Evolutionary conservation across 257 asterid species (phyloP), one percentile per base, ranked within the genome.

Genomic region (Ilex aquifolium): DNA sequence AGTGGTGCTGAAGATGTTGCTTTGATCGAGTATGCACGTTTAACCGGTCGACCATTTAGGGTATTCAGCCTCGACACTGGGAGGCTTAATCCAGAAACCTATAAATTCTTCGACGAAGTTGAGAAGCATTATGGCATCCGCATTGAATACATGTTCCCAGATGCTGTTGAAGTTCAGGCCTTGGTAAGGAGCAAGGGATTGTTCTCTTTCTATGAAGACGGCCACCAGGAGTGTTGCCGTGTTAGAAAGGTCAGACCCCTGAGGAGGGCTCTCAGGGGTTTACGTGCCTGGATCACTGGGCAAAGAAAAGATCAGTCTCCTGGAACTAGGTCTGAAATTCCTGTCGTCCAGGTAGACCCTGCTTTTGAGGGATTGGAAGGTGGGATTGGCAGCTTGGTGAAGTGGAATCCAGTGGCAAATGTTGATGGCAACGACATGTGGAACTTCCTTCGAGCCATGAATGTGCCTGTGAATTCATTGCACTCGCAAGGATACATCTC

Each of bases 1-100:
- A 77, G 86, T 69, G 86, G 86, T 51, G 86, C 86, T 11, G 83
- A 81, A 68, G 83, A 81, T 55, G 81, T 81, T 13, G 86, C 86
- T 55, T 68, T 81, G 72, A 77, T 81, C 12, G 86, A 81, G 50
- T 81, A 81, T 31, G 86, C 86, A 1, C 77, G 57, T 55, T 67
- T 81, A 58, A 81, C 83, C 3, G 86, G 86, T 8, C 80, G 83
- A 0, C 83, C 86, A 8, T 81, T 69, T 74, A 61, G 83, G 40
- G 86, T 81, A 15, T 81, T 81, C 74, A 81, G 83, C 77, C 68
- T 81, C 62, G 86, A 81, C 72, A 81, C 86, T 1, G 83, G 86
- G 21, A 58, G 86, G 14, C 56, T 81, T 48, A 81, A 81, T 60
- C 83, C 83, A 0, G 86, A 81, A 53, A 81, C 86, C 7, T 81